Evolutionary conservation across 78 protist species (phyloP), one percentile per base, ranked within the genome.

Genomic region (Protostelium mycophagum): DNA sequence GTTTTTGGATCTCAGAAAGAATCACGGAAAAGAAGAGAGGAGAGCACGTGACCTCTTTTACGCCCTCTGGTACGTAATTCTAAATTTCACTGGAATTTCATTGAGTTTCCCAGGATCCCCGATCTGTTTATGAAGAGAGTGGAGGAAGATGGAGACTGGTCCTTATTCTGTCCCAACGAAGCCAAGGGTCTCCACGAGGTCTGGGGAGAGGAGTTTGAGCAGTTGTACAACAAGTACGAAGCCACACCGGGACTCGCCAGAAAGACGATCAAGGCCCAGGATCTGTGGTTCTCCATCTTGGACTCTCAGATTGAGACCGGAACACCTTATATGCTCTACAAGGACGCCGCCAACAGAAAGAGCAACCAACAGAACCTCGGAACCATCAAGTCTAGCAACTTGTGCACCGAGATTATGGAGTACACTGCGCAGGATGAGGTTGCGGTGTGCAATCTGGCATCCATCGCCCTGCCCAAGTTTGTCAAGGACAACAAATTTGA

Each of bases 31-130:
- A 29, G 99, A 98, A 34, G 99, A 98, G 87, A 37, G 73, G 85
- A 97, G 99, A 29, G 99, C 99, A 16, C 93, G 99, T 28, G 99
- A 99, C 89, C 96, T 99, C 29, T 99, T 99, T 96, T 97, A 95
- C 89, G 99, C 98, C 34, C 96, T 99, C 28, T 99, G 99, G 99
- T n/a, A n/a, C n/a, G n/a, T n/a, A n/a, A n/a, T n/a, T n/a, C n/a
- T n/a, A n/a, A n/a, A n/a, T n/a, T n/a, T n/a, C n/a, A n/a, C n/a
- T n/a, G n/a, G n/a, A n/a, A n/a, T n/a, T n/a, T n/a, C n/a, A n/a
- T n/a, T n/a, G n/a, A n/a, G n/a, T n/a, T n/a, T n/a, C n/a, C n/a
- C n/a, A n/a, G n/a, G n/a, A 91, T 99, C 28, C 96, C 98, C 25
- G 99, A 99, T 87, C 83, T 98, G 36, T 99, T 99, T 95, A 99